Percentiles rank a stretch among this genome's conserved stretches.
Conservation (phyloP, 2,329 filamentous ascomycete genomes). For the Fusarium cyanostomum region DNA sequence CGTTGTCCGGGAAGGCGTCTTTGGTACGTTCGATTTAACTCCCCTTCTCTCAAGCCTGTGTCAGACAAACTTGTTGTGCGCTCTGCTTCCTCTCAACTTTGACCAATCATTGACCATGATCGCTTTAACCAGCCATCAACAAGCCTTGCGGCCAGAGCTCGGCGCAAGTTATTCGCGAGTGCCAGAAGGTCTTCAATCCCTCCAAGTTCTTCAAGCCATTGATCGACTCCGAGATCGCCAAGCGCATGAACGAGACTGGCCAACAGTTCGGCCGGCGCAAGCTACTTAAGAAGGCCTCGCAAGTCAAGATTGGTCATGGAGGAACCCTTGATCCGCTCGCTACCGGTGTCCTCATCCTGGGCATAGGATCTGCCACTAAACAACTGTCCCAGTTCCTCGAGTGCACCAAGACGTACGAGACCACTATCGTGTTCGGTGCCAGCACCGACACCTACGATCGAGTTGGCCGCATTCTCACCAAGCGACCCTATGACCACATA, state of each 20-base stretch:
- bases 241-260: conserved; percentile 65
- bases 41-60: not conserved
- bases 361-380: conserved; percentile 90
- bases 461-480: conserved; percentile 82
- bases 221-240: conserved; percentile 70
- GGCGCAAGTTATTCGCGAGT: conserved; percentile 87
- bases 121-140: conserved; percentile 76
- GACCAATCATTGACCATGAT: conserved; percentile 19
- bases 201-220: conserved; percentile 83
- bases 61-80: conserved; percentile 1
- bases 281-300: conserved; percentile 65
- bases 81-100: not conserved
- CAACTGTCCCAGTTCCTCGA: conserved; percentile 78
- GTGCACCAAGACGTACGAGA: conserved; percentile 95
- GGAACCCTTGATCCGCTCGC: conserved; percentile 95
- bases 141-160: conserved; percentile 90
- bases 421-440: conserved; percentile 87
- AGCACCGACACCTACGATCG: conserved; percentile 93
- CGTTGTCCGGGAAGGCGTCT: conserved; percentile 65
- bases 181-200: conserved; percentile 84
- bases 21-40: conserved; percentile 56
- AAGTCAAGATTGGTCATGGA: conserved; percentile 95
- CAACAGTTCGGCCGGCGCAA: conserved; percentile 68
- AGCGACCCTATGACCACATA: conserved; percentile 80
- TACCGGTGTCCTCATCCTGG: conserved; percentile 90